Percentiles rank a stretch among this genome's conserved stretches.
phyloP scores from a whole-genome alignment of 2,329 filamentous ascomycete genomes.

The Bipolaris victoriae region DNA sequence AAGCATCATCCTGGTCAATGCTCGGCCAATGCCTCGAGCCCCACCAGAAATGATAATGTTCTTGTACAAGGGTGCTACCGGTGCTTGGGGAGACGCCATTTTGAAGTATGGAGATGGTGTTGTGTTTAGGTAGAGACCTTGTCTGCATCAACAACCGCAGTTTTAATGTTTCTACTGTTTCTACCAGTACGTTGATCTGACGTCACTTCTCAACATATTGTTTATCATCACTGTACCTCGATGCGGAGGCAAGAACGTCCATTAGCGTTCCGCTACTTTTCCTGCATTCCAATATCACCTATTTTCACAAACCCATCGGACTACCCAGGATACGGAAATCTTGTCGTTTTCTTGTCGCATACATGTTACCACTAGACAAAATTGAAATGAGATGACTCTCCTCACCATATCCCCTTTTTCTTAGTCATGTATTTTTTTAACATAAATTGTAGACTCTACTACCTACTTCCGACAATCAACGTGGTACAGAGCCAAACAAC shows the following conservation, averaged over 20 bases:
- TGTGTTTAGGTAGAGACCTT: constrained; percentile 1
- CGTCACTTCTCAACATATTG: constrained; percentile 28
- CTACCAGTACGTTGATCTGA: constrained; percentile 32
- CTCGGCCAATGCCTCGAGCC: constrained; percentile 57
- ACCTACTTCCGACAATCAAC: too few relatives aligned
- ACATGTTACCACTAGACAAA: neutral
- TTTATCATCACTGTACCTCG: constrained; percentile 1
- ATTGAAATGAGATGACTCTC: too few relatives aligned
- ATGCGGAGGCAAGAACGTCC: neutral
- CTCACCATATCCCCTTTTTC: too few relatives aligned
- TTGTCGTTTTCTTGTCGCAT: neutral
- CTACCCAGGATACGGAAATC: neutral
- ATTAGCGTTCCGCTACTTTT: neutral
- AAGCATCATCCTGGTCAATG: constrained; percentile 55
- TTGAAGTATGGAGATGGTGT: constrained; percentile 2
- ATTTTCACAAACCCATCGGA: neutral
- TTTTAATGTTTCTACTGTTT: constrained; percentile 12
- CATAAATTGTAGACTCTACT: too few relatives aligned
- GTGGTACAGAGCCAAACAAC: too few relatives aligned
- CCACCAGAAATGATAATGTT: constrained; percentile 52
- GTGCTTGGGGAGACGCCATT: constrained; percentile 13
- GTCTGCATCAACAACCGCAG: constrained; percentile 2
- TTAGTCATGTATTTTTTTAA: too few relatives aligned
- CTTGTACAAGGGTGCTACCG: constrained; percentile 25
- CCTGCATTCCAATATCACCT: neutral